A percentile compares a stretch with the other conserved stretches of the same genome.
Evolutionary conservation across 179 eudicot genomes (phyloP).

Genomic region (Nepenthes alata): DNA sequence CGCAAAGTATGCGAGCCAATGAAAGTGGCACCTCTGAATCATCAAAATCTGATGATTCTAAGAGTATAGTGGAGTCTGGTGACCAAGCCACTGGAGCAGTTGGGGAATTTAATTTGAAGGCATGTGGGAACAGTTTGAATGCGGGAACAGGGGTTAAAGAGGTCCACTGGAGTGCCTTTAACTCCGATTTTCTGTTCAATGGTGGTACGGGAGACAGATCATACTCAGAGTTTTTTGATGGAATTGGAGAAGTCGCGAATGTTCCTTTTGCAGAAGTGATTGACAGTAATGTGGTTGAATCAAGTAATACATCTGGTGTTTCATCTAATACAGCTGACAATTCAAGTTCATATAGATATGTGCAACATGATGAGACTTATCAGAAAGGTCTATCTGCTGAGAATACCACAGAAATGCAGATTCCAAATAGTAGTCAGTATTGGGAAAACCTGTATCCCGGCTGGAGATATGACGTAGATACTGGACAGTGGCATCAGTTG

Average conservation of each 20-base stretch:
- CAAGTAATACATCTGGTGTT: slow-evolving; percentile 5
- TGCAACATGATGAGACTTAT: slow-evolving; percentile 20
- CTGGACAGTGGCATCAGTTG: slow-evolving; percentile 74
- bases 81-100: slow-evolving; percentile 6
- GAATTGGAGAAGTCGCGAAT: slow-evolving; percentile 25
- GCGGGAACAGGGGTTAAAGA: slow-evolving; percentile 42
- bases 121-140: slow-evolving; percentile 7
- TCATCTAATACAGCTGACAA: slow-evolving; percentile 9
- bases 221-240: slow-evolving; percentile 40
- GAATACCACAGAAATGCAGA: slow-evolving; percentile 6
- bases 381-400: slow-evolving; percentile 15
- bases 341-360: slow-evolving; percentile 12
- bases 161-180: slow-evolving; percentile 66
- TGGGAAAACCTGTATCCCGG: slow-evolving; percentile 84
- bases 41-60: background rate
- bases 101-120: slow-evolving; percentile 13
- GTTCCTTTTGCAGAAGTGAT: slow-evolving; percentile 18
- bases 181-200: slow-evolving; percentile 17
- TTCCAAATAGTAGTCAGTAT: slow-evolving; percentile 13
- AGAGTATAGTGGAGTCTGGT: slow-evolving; percentile 6
- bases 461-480: slow-evolving; percentile 53
- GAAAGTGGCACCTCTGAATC: slow-evolving; percentile 8
- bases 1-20: slow-evolving; percentile 6
- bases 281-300: slow-evolving; percentile 4
- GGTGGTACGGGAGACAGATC: slow-evolving; percentile 28